Conservation (phyloP, 2,329 filamentous ascomycete genomes). For the Lasiodiplodia sp. region DNA sequence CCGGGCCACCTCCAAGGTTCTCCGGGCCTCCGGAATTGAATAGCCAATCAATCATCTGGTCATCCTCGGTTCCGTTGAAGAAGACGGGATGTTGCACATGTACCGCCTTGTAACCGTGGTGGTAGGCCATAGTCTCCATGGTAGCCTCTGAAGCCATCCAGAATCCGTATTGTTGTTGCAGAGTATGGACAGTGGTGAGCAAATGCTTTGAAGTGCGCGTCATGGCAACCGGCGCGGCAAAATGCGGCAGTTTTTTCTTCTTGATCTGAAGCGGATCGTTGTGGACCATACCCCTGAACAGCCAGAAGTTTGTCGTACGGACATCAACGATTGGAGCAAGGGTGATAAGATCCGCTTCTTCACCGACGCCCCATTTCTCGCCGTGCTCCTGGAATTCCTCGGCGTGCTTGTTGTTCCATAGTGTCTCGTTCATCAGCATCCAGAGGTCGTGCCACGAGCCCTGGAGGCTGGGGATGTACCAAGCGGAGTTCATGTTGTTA, state of each 20-base stretch:
- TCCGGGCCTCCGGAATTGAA: constrained; percentile 28
- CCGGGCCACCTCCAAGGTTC: constrained; percentile 27
- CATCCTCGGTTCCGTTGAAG: constrained; percentile 31
- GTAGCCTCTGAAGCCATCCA: constrained; percentile 97
- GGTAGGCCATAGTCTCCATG: constrained; percentile 84
- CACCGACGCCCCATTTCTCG: constrained; percentile 85
- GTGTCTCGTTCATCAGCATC: constrained; percentile 48
- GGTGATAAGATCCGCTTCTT: constrained; percentile 90
- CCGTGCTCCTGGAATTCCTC: constrained; percentile 78
- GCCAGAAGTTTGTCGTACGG: constrained; percentile 77
- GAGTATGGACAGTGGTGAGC: constrained; percentile 84
- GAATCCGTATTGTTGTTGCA: constrained; percentile 83
- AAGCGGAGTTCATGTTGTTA: constrained; percentile 65
- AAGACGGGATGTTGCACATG: constrained; percentile 89
- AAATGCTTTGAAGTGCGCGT: constrained; percentile 82
- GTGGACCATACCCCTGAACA: constrained; percentile 60
- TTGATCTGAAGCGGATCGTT: constrained; percentile 74
- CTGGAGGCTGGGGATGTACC: constrained; percentile 62
- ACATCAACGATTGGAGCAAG: constrained; percentile 93
- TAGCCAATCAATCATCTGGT: constrained; percentile 26
- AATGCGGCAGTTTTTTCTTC: constrained; percentile 67
- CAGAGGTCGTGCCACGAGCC: constrained; percentile 58
- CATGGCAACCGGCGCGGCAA: constrained; percentile 69
- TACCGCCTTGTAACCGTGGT: constrained; percentile 92
- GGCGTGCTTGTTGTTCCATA: constrained; percentile 48